Conservation (phyloP, 2,329 filamentous ascomycete genomes). For the Trichoderma cornu-damae region DNA sequence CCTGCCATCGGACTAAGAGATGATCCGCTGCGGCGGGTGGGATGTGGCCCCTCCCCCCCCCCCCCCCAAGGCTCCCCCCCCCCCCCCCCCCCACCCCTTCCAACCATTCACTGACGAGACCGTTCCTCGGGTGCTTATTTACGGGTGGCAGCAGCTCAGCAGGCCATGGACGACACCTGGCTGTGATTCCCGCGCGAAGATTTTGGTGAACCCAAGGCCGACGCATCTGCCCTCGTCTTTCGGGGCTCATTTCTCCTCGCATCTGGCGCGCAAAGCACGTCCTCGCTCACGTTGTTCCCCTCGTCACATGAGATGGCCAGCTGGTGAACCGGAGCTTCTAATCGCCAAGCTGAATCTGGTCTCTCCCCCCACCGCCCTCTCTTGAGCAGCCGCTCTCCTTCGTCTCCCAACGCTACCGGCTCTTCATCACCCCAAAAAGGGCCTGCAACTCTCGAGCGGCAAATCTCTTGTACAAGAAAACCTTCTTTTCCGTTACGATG, state of each 20-base stretch:
- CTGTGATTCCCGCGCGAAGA: not conserved
- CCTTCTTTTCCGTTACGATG: constrained; percentile 45
- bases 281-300: constrained; percentile 1
- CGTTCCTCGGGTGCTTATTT: constrained; percentile 16
- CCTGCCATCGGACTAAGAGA: constrained; percentile 16
- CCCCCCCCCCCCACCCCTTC: constrained; percentile 9
- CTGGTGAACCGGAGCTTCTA: constrained; percentile 22
- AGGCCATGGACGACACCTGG: constrained; percentile 6
- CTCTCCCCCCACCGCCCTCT: constrained; percentile 19
- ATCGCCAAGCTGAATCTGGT: constrained; percentile 18
- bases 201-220: constrained; percentile 9
- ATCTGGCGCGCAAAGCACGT: not conserved
- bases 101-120: constrained; percentile 9
- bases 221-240: not conserved
- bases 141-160: not conserved
- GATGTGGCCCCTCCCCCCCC: constrained; percentile 11
- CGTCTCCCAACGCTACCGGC: constrained; percentile 15
- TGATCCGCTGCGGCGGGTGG: constrained; percentile 20
- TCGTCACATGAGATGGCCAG: constrained; percentile 22
- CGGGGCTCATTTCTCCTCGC: not conserved
- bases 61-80: constrained; percentile 8
- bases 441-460: not conserved
- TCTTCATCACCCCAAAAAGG: constrained; percentile 7
- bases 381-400: constrained; percentile 3
- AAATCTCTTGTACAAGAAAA: not conserved